Percentiles rank a stretch among this genome's conserved stretches.
Evolutionary conservation across 2,329 filamentous ascomycete genomes (phyloP).

Genomic region (Zymoseptoria crescenta): DNA sequence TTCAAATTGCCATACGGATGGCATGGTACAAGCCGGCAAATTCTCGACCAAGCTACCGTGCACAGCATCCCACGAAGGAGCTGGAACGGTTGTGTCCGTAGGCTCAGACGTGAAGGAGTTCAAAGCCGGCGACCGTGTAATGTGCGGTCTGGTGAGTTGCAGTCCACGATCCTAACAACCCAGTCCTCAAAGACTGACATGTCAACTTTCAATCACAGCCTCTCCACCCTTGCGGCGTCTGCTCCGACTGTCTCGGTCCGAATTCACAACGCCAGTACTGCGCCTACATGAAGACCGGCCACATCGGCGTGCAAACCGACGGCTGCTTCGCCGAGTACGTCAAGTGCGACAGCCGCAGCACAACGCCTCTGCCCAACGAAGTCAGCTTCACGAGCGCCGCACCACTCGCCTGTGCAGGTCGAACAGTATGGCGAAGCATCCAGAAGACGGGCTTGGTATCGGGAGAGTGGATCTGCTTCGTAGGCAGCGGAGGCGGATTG

Average conservation of each 20-base stretch:
- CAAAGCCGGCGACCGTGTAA: constrained; percentile 46
- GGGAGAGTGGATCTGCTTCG: constrained; percentile 35
- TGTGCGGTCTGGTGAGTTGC: constrained; percentile 40
- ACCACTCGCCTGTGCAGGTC: constrained; percentile 50
- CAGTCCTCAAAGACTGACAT: background rate
- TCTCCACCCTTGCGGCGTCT: constrained; percentile 46
- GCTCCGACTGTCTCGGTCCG: constrained; percentile 44
- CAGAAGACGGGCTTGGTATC: constrained; percentile 34
- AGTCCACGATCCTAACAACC: background rate
- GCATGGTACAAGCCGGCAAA: constrained; percentile 46
- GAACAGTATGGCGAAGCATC: constrained; percentile 45
- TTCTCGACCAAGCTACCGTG: constrained; percentile 44
- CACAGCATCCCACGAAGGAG: constrained; percentile 51
- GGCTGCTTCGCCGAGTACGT: constrained; percentile 54
- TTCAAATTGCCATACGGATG: constrained; percentile 56
- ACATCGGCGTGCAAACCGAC: constrained; percentile 44
- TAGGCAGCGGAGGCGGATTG: constrained; percentile 46
- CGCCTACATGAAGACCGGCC: constrained; percentile 32
- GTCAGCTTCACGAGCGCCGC: constrained; percentile 46
- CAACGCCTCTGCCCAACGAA: constrained; percentile 41
- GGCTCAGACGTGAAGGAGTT: constrained; percentile 39
- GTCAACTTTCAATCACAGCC: constrained; percentile 24
- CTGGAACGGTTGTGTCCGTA: constrained; percentile 46
- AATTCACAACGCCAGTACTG: constrained; percentile 50
- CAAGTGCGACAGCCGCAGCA: constrained; percentile 41